These are phyloP conservation scores for Rhizomucor miehei DNA, from an alignment of 371 early-diverging fungal genomes.

Conservation along the genomic window DNA sequence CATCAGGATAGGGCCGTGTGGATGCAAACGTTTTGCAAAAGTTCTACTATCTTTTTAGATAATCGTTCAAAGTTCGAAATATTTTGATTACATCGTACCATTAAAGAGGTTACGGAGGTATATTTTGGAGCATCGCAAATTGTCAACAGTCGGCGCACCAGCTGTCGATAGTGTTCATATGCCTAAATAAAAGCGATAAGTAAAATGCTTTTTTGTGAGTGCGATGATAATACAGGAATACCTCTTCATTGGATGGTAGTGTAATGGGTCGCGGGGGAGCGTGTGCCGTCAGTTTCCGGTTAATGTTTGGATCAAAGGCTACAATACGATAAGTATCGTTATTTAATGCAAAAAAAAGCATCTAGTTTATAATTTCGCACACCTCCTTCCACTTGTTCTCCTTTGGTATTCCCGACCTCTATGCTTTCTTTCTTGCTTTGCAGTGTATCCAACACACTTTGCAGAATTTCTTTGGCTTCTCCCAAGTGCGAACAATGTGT, in stretches of 20 bases:
- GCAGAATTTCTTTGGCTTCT: slow-evolving; percentile 28
- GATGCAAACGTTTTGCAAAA: slow-evolving; percentile 44
- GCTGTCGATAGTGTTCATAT: slow-evolving; percentile 13
- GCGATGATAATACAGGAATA: slow-evolving; percentile 7
- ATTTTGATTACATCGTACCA: slow-evolving; percentile 21
- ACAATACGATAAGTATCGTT: neutral
- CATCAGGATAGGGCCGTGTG: slow-evolving; percentile 48
- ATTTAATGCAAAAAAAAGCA: neutral
- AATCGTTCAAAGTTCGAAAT: neutral
- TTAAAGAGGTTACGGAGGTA: slow-evolving; percentile 33
- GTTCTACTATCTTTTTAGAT: slow-evolving; percentile 20
- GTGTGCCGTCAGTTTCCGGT: slow-evolving; percentile 65
- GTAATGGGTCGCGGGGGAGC: slow-evolving; percentile 71
- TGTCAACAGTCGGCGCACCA: slow-evolving; percentile 21
- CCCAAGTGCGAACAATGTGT: slow-evolving; percentile 22
- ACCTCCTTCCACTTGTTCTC: slow-evolving; percentile 30
- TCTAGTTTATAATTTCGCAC: neutral
- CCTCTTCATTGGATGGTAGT: slow-evolving; percentile 42
- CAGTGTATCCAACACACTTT: slow-evolving; percentile 11
- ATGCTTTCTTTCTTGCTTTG: slow-evolving; percentile 4
- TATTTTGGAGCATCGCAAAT: slow-evolving; percentile 33
- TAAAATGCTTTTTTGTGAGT: neutral
- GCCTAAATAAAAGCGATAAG: slow-evolving; percentile 11
- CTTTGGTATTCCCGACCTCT: slow-evolving; percentile 14
- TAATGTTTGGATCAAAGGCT: slow-evolving; percentile 69